A percentile compares a stretch with the other conserved stretches of the same genome.
Conservation (phyloP, 192 early-diverging fungal species). For the Umbelopsis sp. region DNA sequence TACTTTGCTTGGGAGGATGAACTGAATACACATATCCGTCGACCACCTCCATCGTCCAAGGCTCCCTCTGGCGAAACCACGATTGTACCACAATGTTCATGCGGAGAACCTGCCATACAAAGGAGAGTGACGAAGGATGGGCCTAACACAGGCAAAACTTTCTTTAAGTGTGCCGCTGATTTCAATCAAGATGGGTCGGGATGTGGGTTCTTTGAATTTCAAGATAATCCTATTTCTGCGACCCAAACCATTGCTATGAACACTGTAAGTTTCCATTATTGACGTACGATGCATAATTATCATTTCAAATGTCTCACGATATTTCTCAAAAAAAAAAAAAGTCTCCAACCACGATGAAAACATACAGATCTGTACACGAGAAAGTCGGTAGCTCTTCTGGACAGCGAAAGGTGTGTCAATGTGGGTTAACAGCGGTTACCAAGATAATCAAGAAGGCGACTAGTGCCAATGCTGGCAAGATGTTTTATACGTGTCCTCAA, state of each 20-base stretch:
- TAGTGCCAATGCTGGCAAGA: conserved; percentile 16
- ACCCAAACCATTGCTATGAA: background rate
- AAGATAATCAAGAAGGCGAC: conserved; percentile 6
- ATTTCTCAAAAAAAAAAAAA: background rate
- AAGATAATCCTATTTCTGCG: background rate
- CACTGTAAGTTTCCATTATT: background rate
- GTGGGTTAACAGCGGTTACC: conserved; percentile 1
- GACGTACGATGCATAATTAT: background rate
- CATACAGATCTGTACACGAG: conserved; percentile 4
- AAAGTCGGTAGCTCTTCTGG: background rate
- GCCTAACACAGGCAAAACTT: conserved; percentile 60
- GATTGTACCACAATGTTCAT: background rate
- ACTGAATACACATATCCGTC: background rate
- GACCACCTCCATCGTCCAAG: background rate
- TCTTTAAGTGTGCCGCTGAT: conserved; percentile 48
- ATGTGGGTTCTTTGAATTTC: conserved; percentile 23
- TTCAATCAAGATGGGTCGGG: conserved; percentile 24
- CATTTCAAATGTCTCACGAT: background rate
- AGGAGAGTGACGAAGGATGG: conserved; percentile 51
- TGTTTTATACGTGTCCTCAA: conserved; percentile 22
- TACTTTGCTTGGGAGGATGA: conserved; percentile 69
- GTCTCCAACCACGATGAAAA: conserved; percentile 2
- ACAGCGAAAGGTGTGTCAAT: conserved; percentile 7
- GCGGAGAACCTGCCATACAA: conserved; percentile 35
- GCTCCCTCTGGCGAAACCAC: background rate